phyloP scores from a whole-genome alignment of 306 rosid species.

The Cucurbita argyrosperma region DNA sequence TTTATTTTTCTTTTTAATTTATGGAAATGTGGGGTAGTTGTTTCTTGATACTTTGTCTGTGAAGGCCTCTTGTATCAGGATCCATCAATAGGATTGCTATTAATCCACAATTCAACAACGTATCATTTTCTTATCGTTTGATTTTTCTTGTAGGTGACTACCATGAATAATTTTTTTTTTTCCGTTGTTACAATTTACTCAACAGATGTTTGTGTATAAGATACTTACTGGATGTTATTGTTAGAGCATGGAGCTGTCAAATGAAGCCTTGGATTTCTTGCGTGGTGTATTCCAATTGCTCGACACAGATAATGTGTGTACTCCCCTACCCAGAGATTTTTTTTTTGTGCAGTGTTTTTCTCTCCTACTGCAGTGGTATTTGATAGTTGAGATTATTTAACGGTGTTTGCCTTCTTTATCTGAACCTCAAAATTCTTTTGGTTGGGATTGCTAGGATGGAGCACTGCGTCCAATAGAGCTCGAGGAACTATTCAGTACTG shows the following conservation, averaged over 20 bases:
- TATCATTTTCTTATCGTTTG: background rate
- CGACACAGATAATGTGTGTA: constrained; percentile 66
- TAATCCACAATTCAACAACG: background rate
- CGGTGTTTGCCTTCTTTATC: background rate
- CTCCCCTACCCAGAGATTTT: background rate
- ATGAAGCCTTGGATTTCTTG: constrained; percentile 75
- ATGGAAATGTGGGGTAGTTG: background rate
- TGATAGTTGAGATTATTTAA: background rate
- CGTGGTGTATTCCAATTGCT: constrained; percentile 67
- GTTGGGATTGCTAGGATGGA: constrained; percentile 54
- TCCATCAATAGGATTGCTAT: background rate
- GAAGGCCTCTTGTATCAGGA: background rate
- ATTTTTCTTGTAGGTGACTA: background rate
- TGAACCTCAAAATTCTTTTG: constrained; percentile 18
- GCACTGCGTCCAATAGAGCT: constrained; percentile 59
- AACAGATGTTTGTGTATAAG: background rate
- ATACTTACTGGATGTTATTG: constrained; percentile 13
- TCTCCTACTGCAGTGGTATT: constrained; percentile 1
- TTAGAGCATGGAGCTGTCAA: constrained; percentile 86
- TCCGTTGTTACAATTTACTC: background rate
- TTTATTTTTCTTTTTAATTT: background rate
- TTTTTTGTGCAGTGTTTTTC: constrained; percentile 4
- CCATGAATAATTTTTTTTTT: background rate
- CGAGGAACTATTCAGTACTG: constrained; percentile 66
- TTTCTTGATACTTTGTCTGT: background rate